These are phyloP conservation scores for Rhodomyrtus tomentosa DNA, from an alignment of 345 rosid genomes.

Conservation along the genomic window DNA sequence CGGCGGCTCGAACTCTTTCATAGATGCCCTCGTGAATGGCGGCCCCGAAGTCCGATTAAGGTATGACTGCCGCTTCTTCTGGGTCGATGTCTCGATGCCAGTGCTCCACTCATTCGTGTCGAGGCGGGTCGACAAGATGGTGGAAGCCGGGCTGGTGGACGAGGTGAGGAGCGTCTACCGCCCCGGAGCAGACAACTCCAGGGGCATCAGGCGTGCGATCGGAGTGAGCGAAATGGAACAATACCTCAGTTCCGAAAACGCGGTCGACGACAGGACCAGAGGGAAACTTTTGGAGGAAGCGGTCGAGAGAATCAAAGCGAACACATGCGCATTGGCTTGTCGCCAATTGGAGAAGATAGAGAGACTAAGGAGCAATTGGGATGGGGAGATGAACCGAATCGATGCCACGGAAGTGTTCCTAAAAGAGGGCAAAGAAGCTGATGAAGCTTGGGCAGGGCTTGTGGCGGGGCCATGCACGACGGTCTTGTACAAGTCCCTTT, in stretches of 20 bases:
- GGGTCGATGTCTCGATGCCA: slow-evolving; percentile 18
- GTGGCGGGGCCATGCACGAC: slow-evolving; percentile 22
- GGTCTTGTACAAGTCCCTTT: slow-evolving; percentile 14
- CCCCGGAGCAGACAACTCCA: slow-evolving; percentile 7
- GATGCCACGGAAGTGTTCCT: slow-evolving; percentile 15
- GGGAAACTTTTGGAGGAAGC: slow-evolving; percentile 6
- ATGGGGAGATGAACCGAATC: slow-evolving; percentile 14
- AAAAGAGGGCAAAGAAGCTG: not conserved
- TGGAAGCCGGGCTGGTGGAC: slow-evolving; percentile 10
- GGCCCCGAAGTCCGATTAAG: slow-evolving; percentile 2
- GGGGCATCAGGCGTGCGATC: slow-evolving; percentile 19
- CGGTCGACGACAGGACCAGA: not conserved
- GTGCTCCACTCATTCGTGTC: slow-evolving; percentile 10
- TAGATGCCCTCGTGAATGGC: slow-evolving; percentile 9
- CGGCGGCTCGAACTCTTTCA: slow-evolving; percentile 24
- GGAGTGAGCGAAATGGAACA: slow-evolving; percentile 22
- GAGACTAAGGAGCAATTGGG: not conserved
- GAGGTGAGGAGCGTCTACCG: slow-evolving; percentile 13
- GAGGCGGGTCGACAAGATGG: slow-evolving; percentile 21
- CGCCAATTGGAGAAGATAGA: slow-evolving; percentile 15
- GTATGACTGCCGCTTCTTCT: slow-evolving; percentile 13
- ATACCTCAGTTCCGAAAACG: not conserved
- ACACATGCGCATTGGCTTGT: slow-evolving; percentile 10
- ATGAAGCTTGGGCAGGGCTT: not conserved
- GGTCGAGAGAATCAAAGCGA: slow-evolving; percentile 11